Base-by-base conservation (phyloP, 1,284 basidiomycete species). In the Waitea zeae region DNA sequence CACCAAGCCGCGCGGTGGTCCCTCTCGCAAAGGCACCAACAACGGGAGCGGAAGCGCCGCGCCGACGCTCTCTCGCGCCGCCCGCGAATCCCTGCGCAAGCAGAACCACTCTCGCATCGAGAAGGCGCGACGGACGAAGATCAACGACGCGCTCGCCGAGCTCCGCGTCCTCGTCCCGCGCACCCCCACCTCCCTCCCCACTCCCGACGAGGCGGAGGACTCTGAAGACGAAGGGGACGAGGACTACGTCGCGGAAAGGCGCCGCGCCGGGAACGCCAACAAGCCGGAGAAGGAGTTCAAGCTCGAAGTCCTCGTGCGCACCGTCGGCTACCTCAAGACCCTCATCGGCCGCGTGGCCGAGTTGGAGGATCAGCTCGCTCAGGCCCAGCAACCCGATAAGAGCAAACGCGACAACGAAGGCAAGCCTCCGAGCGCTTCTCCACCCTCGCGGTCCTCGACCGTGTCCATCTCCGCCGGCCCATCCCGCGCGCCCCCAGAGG, bases 81-180 rank as follows among this genome's bases (percentile, higher is more conserved):
- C 76, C 20, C 64, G 80, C 36, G 78, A 82, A 51, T 67, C 76
- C 2, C 73, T 77, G 52, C 73, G 81, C 38, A 79, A 82, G 48
- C 66, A 81, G 30, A 83, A 83, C 50, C 81, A 86, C 46, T 81
- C 77, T 7, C 72, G 82, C 38, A 86, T 86, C 49, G 81, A 86
- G 55, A 82, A 84, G 46, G 74, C 80, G 0, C 59, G 82, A 12
- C 62, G 81, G 22, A 83, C 79, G 2, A 84, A 83, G 61, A 86
- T 86, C 40, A 86, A 86, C 48, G 76, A 82, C 32, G 77, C 81
- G 1, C 62, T 86, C 6, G 60, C 73, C 3, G 67, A 68, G 1
- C 53, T 86, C 15, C 67, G 69, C 38, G 54, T 59, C 39, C 66
- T 84, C 37, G 76, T 84, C 1, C 76, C 78, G 42, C 56, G 9